These are phyloP conservation scores for Emericellopsis terricola DNA, from an alignment of 495 filamentous ascomycete species.

Conservation along the genomic window DNA sequence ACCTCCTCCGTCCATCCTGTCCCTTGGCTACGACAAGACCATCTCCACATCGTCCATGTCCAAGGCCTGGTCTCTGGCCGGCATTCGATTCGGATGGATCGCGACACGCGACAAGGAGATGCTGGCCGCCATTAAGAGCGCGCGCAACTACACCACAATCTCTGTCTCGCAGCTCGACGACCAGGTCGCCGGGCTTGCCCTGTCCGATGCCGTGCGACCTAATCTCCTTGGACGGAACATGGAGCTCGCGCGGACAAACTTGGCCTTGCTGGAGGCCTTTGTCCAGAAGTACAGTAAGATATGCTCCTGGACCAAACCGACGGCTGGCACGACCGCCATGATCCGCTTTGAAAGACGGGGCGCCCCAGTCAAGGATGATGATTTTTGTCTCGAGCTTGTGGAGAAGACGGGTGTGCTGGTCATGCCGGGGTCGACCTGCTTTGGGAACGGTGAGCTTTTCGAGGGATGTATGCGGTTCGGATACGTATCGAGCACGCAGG, in stretches of 20 bases:
- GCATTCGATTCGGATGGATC: conserved; percentile 71
- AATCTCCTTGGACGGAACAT: conserved; percentile 51
- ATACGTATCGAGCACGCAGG: conserved; percentile 53
- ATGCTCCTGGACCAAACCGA: conserved; percentile 57
- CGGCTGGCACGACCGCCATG: conserved; percentile 70
- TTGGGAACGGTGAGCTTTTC: conserved; percentile 53
- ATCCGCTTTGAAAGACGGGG: conserved; percentile 50
- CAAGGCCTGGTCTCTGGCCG: conserved; percentile 74
- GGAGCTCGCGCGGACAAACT: conserved; percentile 49
- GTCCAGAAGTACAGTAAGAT: conserved; percentile 42
- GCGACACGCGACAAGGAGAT: conserved; percentile 45
- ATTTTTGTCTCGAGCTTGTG: conserved; percentile 51
- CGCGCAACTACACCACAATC: conserved; percentile 74
- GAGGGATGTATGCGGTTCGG: conserved; percentile 66
- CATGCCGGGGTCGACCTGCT: conserved; percentile 57
- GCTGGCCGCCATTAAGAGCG: conserved; percentile 43
- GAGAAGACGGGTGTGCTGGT: conserved; percentile 64
- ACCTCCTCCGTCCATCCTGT: conserved; percentile 52
- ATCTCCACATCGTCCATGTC: conserved; percentile 69
- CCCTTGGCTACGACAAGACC: conserved; percentile 49
- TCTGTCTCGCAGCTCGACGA: conserved; percentile 73
- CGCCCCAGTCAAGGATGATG: conserved; percentile 47
- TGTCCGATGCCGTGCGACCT: conserved; percentile 44
- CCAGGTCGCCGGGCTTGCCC: conserved; percentile 56
- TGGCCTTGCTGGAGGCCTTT: conserved; percentile 49